Evolutionary conservation across 257 asterid species (phyloP).

Genomic region (Ocimum tenuiflorum): DNA sequence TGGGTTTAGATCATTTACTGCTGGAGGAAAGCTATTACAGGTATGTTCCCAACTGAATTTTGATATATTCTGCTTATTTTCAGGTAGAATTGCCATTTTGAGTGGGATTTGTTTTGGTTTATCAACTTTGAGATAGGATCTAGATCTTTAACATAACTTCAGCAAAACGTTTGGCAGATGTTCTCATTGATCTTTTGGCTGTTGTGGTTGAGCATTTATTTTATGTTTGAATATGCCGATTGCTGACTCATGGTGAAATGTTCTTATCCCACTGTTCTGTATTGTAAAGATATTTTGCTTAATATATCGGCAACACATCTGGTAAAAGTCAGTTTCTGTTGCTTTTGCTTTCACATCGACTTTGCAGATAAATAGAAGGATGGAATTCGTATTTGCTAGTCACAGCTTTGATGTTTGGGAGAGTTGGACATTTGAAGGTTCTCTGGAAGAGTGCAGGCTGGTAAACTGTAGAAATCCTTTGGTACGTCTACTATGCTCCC

Average conservation of each 20-base stretch:
- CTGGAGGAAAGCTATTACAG: constrained; percentile 98
- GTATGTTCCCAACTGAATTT: constrained; percentile 28
- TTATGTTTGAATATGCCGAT: background rate
- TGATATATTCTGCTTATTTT: constrained; percentile 5
- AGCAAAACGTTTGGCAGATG: background rate
- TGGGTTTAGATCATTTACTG: constrained; percentile 94
- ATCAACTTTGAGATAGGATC: background rate
- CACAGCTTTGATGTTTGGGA: constrained; percentile 99
- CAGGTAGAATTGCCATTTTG: background rate
- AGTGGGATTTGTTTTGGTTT: background rate
- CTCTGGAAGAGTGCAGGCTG: constrained; percentile 82
- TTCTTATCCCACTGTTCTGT: background rate
- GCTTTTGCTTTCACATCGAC: constrained; percentile 9
- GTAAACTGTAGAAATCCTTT: constrained; percentile 92
- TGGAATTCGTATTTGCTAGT: constrained; percentile 95
- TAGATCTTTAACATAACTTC: background rate
- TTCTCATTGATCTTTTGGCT: background rate
- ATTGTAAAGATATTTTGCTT: background rate
- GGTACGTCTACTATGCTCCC: constrained; percentile 42
- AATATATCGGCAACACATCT: too few species aligned
- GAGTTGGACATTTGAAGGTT: constrained; percentile 92
- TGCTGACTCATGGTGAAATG: background rate
- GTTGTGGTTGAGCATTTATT: background rate
- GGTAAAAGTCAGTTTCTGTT: background rate
- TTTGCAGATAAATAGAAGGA: constrained; percentile 93